phyloP scores from a whole-genome alignment of 2,329 filamentous ascomycete species.

The Fusarium armeniacum region DNA sequence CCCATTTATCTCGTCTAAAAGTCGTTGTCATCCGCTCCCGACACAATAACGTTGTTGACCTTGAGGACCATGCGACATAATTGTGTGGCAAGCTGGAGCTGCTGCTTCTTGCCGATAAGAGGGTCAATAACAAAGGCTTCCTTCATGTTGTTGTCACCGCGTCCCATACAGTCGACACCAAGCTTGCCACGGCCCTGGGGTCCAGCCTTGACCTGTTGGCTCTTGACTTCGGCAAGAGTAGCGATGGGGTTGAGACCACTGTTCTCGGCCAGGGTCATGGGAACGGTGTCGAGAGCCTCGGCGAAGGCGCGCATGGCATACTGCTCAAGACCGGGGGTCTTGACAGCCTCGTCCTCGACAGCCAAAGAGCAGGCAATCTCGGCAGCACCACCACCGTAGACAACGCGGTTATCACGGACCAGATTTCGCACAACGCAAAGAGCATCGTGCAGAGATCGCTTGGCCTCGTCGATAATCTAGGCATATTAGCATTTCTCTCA shows the following conservation, averaged over 20 bases:
- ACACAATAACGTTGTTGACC: constrained; percentile 96
- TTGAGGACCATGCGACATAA: constrained; percentile 98
- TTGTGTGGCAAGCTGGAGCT: constrained; percentile 95
- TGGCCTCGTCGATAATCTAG: constrained; percentile 98
- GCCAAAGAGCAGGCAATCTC: constrained; percentile 98
- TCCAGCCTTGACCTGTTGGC: constrained; percentile 87
- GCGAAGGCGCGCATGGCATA: constrained; percentile 99
- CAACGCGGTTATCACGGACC: constrained; percentile 94
- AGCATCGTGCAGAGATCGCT: constrained; percentile 96
- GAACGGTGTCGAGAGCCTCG: constrained; percentile 91
- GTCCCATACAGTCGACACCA: constrained; percentile 98
- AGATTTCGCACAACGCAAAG: constrained; percentile 98
- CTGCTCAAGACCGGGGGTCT: constrained; percentile 97
- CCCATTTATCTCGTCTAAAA: constrained; percentile 69
- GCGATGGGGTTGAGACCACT: constrained; percentile 96
- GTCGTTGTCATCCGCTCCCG: constrained; percentile 87
- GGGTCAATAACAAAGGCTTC: constrained; percentile 98
- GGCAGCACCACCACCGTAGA: constrained; percentile 96
- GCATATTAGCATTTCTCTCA: constrained; percentile 38
- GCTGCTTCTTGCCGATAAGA: constrained; percentile 97
- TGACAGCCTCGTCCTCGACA: constrained; percentile 93
- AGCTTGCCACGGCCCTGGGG: constrained; percentile 69
- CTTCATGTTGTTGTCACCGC: constrained; percentile 96
- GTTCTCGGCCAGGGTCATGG: constrained; percentile 98
- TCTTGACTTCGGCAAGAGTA: constrained; percentile 94